Conservation (phyloP, 2,329 filamentous ascomycete genomes). For the Aspergillus sojae region DNA sequence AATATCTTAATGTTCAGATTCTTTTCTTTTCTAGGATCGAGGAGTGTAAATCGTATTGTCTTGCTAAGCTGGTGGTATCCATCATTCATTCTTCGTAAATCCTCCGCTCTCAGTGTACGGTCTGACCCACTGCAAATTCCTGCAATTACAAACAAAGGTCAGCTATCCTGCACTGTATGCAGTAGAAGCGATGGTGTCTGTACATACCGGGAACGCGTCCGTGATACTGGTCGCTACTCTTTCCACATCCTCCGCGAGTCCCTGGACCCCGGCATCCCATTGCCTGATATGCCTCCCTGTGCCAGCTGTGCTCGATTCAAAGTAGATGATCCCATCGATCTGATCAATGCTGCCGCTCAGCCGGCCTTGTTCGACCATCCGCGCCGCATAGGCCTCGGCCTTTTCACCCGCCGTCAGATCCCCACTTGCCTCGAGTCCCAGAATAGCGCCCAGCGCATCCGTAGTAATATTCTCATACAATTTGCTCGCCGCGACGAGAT, state of each 20-base stretch:
- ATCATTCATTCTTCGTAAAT: conserved; percentile 14
- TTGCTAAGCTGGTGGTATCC: conserved; percentile 19
- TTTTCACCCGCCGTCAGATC: conserved; percentile 61
- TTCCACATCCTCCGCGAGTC: conserved; percentile 86
- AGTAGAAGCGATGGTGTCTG: neutral
- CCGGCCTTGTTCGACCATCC: conserved; percentile 94
- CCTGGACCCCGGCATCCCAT: conserved; percentile 89
- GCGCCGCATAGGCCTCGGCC: conserved; percentile 87
- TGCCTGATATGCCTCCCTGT: conserved; percentile 73
- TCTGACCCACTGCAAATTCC: conserved; percentile 40
- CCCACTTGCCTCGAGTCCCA: conserved; percentile 66
- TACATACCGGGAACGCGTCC: conserved; percentile 72
- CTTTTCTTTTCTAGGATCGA: neutral
- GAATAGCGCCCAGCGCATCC: conserved; percentile 72
- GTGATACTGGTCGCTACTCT: conserved; percentile 80
- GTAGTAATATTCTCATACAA: conserved; percentile 78
- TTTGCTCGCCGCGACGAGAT: conserved; percentile 80
- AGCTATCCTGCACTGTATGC: neutral
- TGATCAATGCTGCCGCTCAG: conserved; percentile 90
- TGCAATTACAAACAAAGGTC: conserved; percentile 14
- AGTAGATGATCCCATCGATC: conserved; percentile 84
- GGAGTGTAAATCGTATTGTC: neutral
- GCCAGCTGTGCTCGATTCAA: conserved; percentile 71
- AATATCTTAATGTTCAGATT: neutral
- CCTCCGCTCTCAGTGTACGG: conserved; percentile 32